Conservation (phyloP, 2,329 filamentous ascomycete species). For the Tolypocladium inflatum region DNA sequence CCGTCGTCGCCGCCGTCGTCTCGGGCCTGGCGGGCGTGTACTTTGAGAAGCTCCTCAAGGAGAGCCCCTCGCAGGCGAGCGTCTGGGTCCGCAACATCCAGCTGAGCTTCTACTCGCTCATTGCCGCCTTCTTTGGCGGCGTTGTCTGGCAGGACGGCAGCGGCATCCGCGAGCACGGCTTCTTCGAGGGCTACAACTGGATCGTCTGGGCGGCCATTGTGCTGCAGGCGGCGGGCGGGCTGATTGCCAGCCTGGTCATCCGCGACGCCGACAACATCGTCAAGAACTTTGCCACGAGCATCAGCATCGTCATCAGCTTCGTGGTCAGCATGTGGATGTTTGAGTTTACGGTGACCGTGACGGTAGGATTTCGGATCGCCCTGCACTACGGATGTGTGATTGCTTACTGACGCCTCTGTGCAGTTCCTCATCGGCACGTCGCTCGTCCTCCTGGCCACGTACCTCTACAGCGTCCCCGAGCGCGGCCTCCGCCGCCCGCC, state of each 20-base stretch:
- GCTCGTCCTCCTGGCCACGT: constrained; percentile 73
- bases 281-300: constrained; percentile 88
- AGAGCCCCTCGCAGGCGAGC: constrained; percentile 64
- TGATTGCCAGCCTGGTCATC: constrained; percentile 49
- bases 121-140: constrained; percentile 78
- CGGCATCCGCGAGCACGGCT: constrained; percentile 73
- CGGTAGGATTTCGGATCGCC: constrained; percentile 49
- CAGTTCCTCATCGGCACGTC: constrained; percentile 76
- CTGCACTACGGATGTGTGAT: background rate
- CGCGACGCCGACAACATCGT: constrained; percentile 58
- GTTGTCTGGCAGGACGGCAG: constrained; percentile 81
- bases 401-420: background rate
- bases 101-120: constrained; percentile 86
- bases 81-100: constrained; percentile 95
- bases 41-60: constrained; percentile 86
- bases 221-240: constrained; percentile 74
- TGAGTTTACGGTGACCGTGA: constrained; percentile 61
- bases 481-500: constrained; percentile 45
- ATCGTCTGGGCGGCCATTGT: constrained; percentile 80
- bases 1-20: constrained; percentile 66
- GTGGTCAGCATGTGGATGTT: constrained; percentile 81
- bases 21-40: constrained; percentile 82
- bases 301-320: constrained; percentile 83
- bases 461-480: constrained; percentile 68
- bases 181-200: constrained; percentile 92